Conservation (phyloP, 2,329 filamentous ascomycete species). For the Triangularia setosa region DNA sequence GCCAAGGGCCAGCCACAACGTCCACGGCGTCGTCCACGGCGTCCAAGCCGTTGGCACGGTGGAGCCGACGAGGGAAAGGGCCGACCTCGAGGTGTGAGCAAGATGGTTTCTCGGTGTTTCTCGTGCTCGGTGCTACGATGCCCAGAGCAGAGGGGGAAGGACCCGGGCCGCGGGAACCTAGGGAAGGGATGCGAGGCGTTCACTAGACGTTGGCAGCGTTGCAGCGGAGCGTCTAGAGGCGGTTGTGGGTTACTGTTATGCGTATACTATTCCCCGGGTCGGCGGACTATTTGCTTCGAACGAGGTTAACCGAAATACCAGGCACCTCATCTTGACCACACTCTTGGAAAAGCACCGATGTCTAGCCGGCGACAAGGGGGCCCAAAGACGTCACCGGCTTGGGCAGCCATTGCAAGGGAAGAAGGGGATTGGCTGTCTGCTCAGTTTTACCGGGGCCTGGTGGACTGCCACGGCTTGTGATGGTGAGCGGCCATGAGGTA, state of each 20-base stretch:
- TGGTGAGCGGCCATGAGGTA: background rate
- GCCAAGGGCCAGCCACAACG: background rate
- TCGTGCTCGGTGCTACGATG: background rate
- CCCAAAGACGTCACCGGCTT: background rate
- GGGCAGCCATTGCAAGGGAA: background rate
- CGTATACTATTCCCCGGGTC: background rate
- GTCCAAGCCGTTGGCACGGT: background rate
- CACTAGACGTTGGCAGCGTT: background rate
- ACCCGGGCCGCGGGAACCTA: background rate
- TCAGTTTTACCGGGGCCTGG: background rate
- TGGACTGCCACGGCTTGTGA: background rate
- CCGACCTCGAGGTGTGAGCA: background rate
- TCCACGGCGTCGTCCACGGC: background rate
- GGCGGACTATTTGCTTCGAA: background rate
- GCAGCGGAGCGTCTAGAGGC: background rate
- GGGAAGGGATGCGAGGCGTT: too few species aligned
- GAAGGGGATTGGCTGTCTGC: background rate
- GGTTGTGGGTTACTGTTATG: background rate
- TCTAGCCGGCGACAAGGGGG: constrained; percentile 17
- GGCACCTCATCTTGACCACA: background rate
- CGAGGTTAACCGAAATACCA: constrained; percentile 13
- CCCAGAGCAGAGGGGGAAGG: background rate
- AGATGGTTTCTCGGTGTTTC: background rate
- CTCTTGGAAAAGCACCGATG: constrained; percentile 26
- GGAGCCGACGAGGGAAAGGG: background rate